These are phyloP conservation scores for Metschnikowia colocasiae DNA, from an alignment of 805 yeast genomes.

Conservation along the genomic window DNA sequence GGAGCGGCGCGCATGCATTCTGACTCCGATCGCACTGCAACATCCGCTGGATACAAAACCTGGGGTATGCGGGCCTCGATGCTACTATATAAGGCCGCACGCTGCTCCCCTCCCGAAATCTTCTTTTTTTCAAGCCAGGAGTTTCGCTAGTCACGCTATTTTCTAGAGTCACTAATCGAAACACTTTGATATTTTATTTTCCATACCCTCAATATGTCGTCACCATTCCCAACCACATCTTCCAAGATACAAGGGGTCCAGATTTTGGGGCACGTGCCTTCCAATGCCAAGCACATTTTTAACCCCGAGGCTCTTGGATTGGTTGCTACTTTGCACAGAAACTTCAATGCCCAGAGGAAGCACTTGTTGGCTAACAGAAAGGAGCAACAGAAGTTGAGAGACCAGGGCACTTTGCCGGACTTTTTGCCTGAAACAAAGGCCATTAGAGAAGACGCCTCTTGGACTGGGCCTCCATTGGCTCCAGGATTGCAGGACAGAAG, in stretches of 20 bases:
- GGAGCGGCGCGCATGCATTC: constrained; percentile 8
- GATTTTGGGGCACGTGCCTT: constrained; percentile 50
- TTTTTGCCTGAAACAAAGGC: constrained; percentile 65
- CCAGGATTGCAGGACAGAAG: constrained; percentile 72
- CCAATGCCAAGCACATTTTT: constrained; percentile 50
- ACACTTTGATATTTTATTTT: not conserved
- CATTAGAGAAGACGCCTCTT: constrained; percentile 67
- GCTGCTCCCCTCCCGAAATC: not conserved
- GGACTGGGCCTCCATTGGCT: constrained; percentile 74
- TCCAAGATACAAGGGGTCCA: constrained; percentile 50
- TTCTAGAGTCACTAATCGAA: not conserved
- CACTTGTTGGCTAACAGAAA: constrained; percentile 60
- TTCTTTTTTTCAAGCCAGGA: not conserved
- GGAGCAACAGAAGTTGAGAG: constrained; percentile 56
- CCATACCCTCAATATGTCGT: constrained; percentile 11
- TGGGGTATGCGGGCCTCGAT: constrained; percentile 4
- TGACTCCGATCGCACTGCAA: constrained; percentile 18
- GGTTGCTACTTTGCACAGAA: constrained; percentile 68
- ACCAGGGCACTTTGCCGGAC: constrained; percentile 57
- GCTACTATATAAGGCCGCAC: constrained; percentile 11
- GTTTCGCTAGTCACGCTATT: constrained; percentile 1
- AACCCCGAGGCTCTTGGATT: constrained; percentile 63
- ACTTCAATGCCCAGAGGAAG: constrained; percentile 61
- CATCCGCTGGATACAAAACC: constrained; percentile 18
- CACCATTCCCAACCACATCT: constrained; percentile 44